Percentiles rank a stretch among this genome's conserved stretches.
phyloP scores from a whole-genome alignment of 2,329 filamentous ascomycete genomes.

The Elsinoe fawcettii region DNA sequence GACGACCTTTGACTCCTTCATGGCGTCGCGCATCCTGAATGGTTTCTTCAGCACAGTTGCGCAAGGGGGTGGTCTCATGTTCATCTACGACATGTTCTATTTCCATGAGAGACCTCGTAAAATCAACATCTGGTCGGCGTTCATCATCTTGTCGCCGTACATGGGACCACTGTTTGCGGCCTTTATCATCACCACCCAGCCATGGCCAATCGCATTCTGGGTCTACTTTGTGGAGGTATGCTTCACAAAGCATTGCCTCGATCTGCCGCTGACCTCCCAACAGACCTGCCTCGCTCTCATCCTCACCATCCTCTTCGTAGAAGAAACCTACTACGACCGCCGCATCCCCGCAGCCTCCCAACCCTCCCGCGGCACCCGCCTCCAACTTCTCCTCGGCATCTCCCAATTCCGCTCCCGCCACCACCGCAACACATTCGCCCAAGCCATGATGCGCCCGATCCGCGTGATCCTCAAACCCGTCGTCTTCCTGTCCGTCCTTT shows the following conservation, averaged over 20 bases:
- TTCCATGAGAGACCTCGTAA: conserved; percentile 45
- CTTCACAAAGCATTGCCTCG: not conserved
- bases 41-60: conserved; percentile 39
- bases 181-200: conserved; percentile 40
- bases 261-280: not conserved
- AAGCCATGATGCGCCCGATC: conserved; percentile 32
- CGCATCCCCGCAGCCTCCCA: conserved; percentile 26
- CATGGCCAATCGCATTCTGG: conserved; percentile 44
- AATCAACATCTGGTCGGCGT: conserved; percentile 34
- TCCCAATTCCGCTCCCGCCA: conserved; percentile 28
- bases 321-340: conserved; percentile 47
- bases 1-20: conserved; percentile 32
- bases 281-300: conserved; percentile 28
- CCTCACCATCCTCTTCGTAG: conserved; percentile 36
- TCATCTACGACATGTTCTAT: conserved; percentile 52
- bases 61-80: conserved; percentile 38
- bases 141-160: conserved; percentile 35
- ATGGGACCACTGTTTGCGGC: conserved; percentile 37
- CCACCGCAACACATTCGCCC: conserved; percentile 28
- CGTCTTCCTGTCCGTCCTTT: conserved; percentile 30
- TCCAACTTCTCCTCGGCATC: conserved; percentile 30
- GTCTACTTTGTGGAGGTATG: conserved; percentile 35
- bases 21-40: conserved; percentile 38
- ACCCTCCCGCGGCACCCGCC: conserved; percentile 26
- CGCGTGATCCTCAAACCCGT: conserved; percentile 34